A percentile compares a stretch with the other conserved stretches of the same genome.
Evolutionary conservation across 2,329 filamentous ascomycete species (phyloP).

Genomic region (Ophiostoma australiae): DNA sequence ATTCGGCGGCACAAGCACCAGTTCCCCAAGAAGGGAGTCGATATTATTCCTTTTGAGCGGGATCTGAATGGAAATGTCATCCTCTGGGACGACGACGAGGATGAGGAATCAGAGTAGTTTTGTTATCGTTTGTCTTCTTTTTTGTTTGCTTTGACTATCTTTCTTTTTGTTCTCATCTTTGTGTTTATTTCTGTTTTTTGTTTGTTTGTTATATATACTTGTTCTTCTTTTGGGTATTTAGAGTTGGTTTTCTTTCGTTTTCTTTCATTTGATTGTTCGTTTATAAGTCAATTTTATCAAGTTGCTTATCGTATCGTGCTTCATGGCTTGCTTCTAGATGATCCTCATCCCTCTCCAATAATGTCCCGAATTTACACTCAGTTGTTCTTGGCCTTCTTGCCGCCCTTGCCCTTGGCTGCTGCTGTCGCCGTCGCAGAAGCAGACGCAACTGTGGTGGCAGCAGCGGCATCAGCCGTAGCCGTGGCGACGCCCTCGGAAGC

Average conservation of each 20-base stretch:
- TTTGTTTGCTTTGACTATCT: neutral
- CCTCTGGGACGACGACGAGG: neutral
- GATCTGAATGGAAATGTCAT: neutral
- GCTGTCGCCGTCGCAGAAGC: conserved; percentile 5
- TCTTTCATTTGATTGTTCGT: neutral
- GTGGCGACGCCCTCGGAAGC: conserved; percentile 21
- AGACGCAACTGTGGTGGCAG: neutral
- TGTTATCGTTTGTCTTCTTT: neutral
- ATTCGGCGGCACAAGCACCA: conserved; percentile 19
- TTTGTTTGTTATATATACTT: neutral
- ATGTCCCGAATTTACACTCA: neutral
- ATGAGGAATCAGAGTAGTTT: conserved; percentile 20
- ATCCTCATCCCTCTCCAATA: neutral
- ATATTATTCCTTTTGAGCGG: neutral
- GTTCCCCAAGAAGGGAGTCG: conserved; percentile 25
- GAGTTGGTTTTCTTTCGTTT: neutral
- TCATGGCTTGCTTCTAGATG: too few species aligned
- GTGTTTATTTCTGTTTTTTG: neutral
- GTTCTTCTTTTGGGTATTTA: neutral
- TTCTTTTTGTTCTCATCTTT: neutral
- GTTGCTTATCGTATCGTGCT: too few species aligned
- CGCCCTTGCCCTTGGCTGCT: conserved; percentile 16
- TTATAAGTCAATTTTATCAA: too few species aligned
- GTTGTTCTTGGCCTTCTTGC: conserved; percentile 23
- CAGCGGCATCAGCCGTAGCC: conserved; percentile 15